A percentile compares a stretch with the other conserved stretches of the same genome.
Evolutionary conservation across 176 grass and related monocot species (phyloP).

Genomic region (Aegilops sharonensis): DNA sequence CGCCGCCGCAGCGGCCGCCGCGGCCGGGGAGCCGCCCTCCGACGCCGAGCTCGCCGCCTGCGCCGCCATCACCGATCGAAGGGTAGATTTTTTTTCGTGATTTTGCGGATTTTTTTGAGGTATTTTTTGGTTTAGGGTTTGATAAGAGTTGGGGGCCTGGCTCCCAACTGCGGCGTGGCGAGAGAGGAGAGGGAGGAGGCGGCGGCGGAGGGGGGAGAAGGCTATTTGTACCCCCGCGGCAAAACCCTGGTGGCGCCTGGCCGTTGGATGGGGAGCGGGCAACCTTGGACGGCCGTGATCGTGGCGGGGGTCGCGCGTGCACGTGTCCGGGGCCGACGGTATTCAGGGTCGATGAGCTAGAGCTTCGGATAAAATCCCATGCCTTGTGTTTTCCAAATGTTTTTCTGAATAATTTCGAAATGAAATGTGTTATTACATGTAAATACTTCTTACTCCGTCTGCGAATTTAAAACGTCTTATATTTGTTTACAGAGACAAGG

Average conservation of each 20-base stretch:
- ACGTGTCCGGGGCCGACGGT: constrained; percentile 12
- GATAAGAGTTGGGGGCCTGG: constrained; percentile 46
- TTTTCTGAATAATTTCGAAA: not conserved
- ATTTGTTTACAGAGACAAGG: no score
- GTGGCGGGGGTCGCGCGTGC: not conserved
- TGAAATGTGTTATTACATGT: not conserved
- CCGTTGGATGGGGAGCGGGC: constrained; percentile 4
- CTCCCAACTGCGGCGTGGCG: constrained; percentile 47
- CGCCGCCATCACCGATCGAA: constrained; percentile 27
- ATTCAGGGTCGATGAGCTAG: not conserved
- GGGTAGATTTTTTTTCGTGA: constrained; percentile 9
- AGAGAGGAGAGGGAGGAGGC: not conserved
- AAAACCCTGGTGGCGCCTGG: constrained; percentile 16
- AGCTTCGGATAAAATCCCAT: not conserved
- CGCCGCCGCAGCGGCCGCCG: not conserved
- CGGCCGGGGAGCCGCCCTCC: constrained; percentile 33
- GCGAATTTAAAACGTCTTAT: no score
- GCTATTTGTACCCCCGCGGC: constrained; percentile 34
- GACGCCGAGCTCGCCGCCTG: constrained; percentile 36
- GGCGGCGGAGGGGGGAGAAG: not conserved
- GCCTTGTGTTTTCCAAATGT: not conserved
- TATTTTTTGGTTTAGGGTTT: constrained; percentile 60
- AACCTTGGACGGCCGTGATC: not conserved
- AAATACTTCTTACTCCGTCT: no score
- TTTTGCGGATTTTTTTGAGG: constrained; percentile 52